phyloP scores from a whole-genome alignment of 495 filamentous ascomycete species.

The Baudoinia panamericana region DNA sequence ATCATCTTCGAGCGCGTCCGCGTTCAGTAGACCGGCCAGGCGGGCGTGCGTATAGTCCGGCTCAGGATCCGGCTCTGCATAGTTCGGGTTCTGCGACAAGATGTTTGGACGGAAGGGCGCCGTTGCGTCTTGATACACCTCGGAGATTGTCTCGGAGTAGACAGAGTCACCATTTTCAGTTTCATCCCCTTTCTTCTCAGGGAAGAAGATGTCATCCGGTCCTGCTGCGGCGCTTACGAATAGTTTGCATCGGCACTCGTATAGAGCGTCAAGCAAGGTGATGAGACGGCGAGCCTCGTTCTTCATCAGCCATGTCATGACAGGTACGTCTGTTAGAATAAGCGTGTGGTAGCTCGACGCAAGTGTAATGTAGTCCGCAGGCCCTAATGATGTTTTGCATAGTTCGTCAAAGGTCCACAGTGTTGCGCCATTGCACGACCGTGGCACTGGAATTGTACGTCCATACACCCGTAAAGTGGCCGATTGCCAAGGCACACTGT shows the following conservation, averaged over 20 bases:
- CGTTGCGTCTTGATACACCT: slow-evolving; percentile 55
- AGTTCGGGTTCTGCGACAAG: slow-evolving; percentile 37
- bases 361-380: slow-evolving; percentile 60
- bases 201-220: slow-evolving; percentile 59
- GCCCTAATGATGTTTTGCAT: slow-evolving; percentile 43
- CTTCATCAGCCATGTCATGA: slow-evolving; percentile 44
- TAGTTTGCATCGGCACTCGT: slow-evolving; percentile 56
- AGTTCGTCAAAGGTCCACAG: slow-evolving; percentile 48
- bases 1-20: slow-evolving; percentile 31
- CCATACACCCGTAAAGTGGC: slow-evolving; percentile 45
- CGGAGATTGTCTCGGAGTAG: slow-evolving; percentile 54
- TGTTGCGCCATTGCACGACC: slow-evolving; percentile 35
- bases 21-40: slow-evolving; percentile 17
- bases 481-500: slow-evolving; percentile 34
- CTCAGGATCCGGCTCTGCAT: slow-evolving; percentile 21
- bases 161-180: slow-evolving; percentile 35
- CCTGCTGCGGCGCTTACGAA: slow-evolving; percentile 42
- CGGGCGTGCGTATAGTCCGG: slow-evolving; percentile 22
- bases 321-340: slow-evolving; percentile 46
- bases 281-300: slow-evolving; percentile 63
- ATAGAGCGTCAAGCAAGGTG: slow-evolving; percentile 56
- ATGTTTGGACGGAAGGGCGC: slow-evolving; percentile 62
- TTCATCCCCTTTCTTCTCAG: slow-evolving; percentile 30
- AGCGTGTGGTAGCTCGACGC: slow-evolving; percentile 58
- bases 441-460: slow-evolving; percentile 41